Base-by-base conservation (phyloP, 2,329 filamentous ascomycete species). In the Fonsecaea monophora region DNA sequence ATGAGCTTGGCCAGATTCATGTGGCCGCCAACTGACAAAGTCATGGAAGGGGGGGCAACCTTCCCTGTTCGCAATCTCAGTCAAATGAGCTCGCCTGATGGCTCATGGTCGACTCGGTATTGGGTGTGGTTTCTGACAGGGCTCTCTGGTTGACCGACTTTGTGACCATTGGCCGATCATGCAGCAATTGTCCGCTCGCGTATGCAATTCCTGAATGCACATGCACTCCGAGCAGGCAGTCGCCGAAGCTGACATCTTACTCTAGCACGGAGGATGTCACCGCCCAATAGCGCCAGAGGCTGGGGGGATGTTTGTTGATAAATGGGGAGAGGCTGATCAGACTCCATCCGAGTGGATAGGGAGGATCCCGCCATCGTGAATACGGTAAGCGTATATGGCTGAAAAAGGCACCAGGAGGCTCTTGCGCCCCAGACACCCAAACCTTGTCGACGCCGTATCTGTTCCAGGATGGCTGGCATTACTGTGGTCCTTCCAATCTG, bases 391-490 rank as follows among this genome's bases (percentile, higher is more conserved):
- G 62, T 64, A 38, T 59, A 59, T 50, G 45, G 57, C 40, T 50
- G 50, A 25, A 42, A 50, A 25, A 50, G 45, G 45, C 45, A 50
- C 45, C 45, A 68, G 66, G 66, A 68, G 66, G 66, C 66, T 68
- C 62, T 62, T 45, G 63, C 66, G 62, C 38, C 54, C 62, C 66
- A 64, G 50, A 48, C 50, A 53, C 54, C 53, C 40, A 61, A 64
- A 58, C n/a, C 42, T 53, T 60, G 57, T 64, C 53, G 60, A 57
- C 8, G 56, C 48, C 30, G 57, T 45, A 64, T 61, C 34, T 54
- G 38, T 65, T 56, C 62, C 54, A 65, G 66, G 66, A 68, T 68
- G 66, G 66, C 66, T 65, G 66, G 66, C 60, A 25, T 25, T 25
- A 63, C 48, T 59, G 60, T 48, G 42, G 64, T 50, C 65, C 53